Base-by-base conservation (phyloP, 2,329 filamentous ascomycete genomes). In the Truncatella angustata region DNA sequence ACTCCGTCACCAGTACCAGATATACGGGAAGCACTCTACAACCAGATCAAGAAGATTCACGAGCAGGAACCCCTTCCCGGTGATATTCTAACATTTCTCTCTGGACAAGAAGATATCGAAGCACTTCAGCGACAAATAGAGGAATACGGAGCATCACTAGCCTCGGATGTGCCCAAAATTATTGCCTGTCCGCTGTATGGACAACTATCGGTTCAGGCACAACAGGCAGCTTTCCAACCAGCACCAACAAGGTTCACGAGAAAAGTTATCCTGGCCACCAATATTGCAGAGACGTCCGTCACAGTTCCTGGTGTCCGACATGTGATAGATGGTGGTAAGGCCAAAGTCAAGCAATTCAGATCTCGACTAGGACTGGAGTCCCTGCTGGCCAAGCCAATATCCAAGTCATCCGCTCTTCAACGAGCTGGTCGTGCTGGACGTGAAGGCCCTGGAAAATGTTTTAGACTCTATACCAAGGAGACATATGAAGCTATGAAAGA, bases 231-330 rank as follows among this genome's bases (percentile, higher is more conserved):
- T 9, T 97, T 99, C 67, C 77, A 86, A 50, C 88, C 89, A 1
- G 80, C 88, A 20, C 83, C 83, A 51, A 81, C 84, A 2, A 78
- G 78, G n/a, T 81, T 79, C 51, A 95, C 90, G 0, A 82, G 94
- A 39, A 97, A 97, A 65, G 80, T 97, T 11, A 91, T 99, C 0
- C 75, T 99, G 1, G 87, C 92, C 0, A 99, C 94, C 12, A 99
- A 99, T 64, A 97, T 99, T 62, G 94, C 94, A n/a, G 94, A 99
- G 69, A 97, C 94, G 0, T 97, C 94, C 1, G 89, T 99, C 54
- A 99, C 94, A 0, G 92, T 99, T 0, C 88, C 93, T 0, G 94
- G 94, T 2, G 91, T 99, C 5, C 84, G 90, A 4, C 94, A 88
- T 60, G 93, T 99, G 9, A 81, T 99, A 18, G 94, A 99, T 65